Evolutionary conservation across 1,139 yeast genomes (phyloP).

Genomic region (Yamadazyma membranifaciens): DNA sequence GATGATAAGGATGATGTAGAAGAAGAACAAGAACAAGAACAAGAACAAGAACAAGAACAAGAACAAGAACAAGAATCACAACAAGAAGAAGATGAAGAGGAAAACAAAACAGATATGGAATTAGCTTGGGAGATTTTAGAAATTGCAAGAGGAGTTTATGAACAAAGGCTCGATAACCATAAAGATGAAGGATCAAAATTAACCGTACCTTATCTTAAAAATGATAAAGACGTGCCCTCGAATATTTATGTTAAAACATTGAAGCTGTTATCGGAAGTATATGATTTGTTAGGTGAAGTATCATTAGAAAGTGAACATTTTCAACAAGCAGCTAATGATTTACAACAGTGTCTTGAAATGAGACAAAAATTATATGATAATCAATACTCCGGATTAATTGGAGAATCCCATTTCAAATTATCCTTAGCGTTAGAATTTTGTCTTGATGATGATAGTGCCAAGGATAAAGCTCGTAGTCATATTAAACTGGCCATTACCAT

Average conservation of each 20-base stretch:
- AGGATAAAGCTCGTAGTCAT: slow-evolving; percentile 55
- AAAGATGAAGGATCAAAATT: slow-evolving; percentile 15
- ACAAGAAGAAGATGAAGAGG: slow-evolving; percentile 35
- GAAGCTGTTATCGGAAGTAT: slow-evolving; percentile 68
- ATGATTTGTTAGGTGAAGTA: slow-evolving; percentile 83
- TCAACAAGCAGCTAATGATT: slow-evolving; percentile 70
- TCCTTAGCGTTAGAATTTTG: slow-evolving; percentile 78
- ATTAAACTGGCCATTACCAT: slow-evolving; percentile 61
- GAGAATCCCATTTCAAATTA: slow-evolving; percentile 81
- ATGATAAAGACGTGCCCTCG: slow-evolving; percentile 31
- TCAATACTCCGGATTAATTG: slow-evolving; percentile 54
- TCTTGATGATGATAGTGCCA: slow-evolving; percentile 49
- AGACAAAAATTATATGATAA: slow-evolving; percentile 53
- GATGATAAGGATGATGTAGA: slow-evolving; percentile 31
- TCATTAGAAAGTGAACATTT: slow-evolving; percentile 85
- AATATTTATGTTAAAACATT: slow-evolving; percentile 36
- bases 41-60: slow-evolving; percentile 26
- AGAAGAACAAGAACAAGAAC: slow-evolving; percentile 27
- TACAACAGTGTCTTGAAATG: slow-evolving; percentile 53
- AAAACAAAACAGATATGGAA: slow-evolving; percentile 72
- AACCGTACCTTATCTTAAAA: slow-evolving; percentile 31
- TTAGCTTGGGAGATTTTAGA: slow-evolving; percentile 88
- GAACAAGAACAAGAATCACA: slow-evolving; percentile 18
- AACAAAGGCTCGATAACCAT: slow-evolving; percentile 36
- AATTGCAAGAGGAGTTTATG: slow-evolving; percentile 65